Base-by-base conservation (phyloP, 2,329 filamentous ascomycete genomes). In the Xylariaceae sp. region DNA sequence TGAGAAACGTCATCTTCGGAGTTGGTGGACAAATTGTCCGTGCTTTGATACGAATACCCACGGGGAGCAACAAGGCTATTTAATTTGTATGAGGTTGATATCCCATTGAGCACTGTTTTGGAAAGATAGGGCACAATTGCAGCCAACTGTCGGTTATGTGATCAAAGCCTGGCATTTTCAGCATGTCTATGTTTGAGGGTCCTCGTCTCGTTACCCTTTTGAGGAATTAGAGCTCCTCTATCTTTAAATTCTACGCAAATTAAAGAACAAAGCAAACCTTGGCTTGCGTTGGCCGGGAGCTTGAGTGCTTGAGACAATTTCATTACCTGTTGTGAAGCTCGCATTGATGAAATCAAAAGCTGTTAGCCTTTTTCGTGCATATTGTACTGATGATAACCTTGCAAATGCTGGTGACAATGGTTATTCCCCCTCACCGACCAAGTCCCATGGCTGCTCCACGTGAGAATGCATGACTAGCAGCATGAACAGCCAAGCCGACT, bases 1-100 rank as follows among this genome's bases (percentile, higher is more conserved):
- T 31, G n/a, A 17, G 47, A 57, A 23, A 47, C 54, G 54, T 57
- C 54, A 57, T 57, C 37, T n/a, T n/a, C n/a, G n/a, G n/a, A n/a
- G n/a, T n/a, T n/a, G n/a, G n/a, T n/a, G n/a, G n/a, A n/a, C n/a
- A n/a, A 36, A 11, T 23, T 34, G 17, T 29, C 8, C 21, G 17
- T 26, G n/a, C 19, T 36, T 31, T n/a, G 16, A 53, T 40, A 23
- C 23, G 39, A 36, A n/a, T 21, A 17, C 14, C n/a, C n/a, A n/a
- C n/a, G n/a, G n/a, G n/a, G n/a, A n/a, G n/a, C n/a, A n/a, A n/a
- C n/a, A n/a, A n/a, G n/a, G n/a, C n/a, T n/a, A n/a, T n/a, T n/a
- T n/a, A n/a, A n/a, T n/a, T n/a, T n/a, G n/a, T n/a, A n/a, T n/a
- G n/a, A n/a, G n/a, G n/a, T n/a, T 36, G 17, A 24, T 44, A 19